These are phyloP conservation scores for Gossypioides kirkii DNA, from an alignment of 345 rosid species.

Conservation along the genomic window DNA sequence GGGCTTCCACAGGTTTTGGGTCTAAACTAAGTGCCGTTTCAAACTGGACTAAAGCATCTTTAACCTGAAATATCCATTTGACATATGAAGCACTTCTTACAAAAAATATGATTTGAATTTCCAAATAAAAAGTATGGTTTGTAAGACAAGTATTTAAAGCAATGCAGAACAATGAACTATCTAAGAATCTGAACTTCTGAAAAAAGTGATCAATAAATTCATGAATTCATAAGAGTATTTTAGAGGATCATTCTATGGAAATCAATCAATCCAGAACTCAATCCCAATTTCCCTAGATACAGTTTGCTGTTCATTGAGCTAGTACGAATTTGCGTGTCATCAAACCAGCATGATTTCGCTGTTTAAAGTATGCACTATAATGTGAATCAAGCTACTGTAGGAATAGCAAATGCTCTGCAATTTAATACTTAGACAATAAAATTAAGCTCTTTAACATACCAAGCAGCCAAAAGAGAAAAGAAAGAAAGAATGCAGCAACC, in stretches of 20 bases:
- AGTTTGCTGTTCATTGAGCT: not conserved
- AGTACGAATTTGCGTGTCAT: not conserved
- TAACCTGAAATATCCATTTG: slow-evolving; percentile 50
- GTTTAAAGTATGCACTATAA: not conserved
- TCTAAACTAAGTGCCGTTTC: slow-evolving; percentile 72
- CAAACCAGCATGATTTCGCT: not conserved
- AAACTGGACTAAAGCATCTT: slow-evolving; percentile 76
- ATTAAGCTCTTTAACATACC: not conserved
- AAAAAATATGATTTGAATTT: not conserved
- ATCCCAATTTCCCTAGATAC: not conserved
- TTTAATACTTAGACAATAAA: not conserved
- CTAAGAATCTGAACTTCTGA: not conserved
- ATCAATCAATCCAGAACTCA: not conserved
- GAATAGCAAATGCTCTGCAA: not conserved
- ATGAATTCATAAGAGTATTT: not conserved
- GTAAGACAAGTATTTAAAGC: not conserved
- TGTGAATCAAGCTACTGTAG: not conserved
- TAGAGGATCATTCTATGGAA: not conserved
- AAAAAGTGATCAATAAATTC: not conserved
- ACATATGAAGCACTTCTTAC: not conserved
- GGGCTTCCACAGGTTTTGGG: slow-evolving; percentile 73
- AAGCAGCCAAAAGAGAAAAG: not conserved
- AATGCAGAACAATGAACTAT: not conserved
- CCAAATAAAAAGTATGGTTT: not conserved
- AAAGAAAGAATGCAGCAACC: not conserved